Base-by-base conservation (phyloP, 2,329 filamentous ascomycete species). In the Alternaria dauci region DNA sequence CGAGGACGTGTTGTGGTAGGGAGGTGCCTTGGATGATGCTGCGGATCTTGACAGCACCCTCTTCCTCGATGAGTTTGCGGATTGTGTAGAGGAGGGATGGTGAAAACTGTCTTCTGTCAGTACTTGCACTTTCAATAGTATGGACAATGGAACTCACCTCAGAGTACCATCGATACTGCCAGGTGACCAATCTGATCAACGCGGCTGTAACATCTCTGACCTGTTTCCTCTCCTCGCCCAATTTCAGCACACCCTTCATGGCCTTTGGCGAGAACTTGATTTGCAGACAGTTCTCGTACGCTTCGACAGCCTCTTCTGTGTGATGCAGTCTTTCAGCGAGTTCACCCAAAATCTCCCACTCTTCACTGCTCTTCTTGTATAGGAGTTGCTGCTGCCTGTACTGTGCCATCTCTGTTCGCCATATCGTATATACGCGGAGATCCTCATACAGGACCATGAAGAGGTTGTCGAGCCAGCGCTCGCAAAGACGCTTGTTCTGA, bases 361-460 rank as follows among this genome's bases (percentile, higher is more conserved):
- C 95, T 69, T 97, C 93, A 2, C 94, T 91, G 1, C 91, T 95
- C 81, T 98, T 99, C 81, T 95, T 95, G 83, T 98, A 99, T 68
- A 96, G 90, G 79, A 97, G 89, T 63, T 94, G 91, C 78, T 98
- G 94, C 55, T 94, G 92, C 23, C 92, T 90, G 76, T 94, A 97
- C 77, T 98, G 94, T 0, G 93, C 92, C 88, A 98, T 95, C 78
- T 99, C 95, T 0, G 95, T 98, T 58, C 95, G 90, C 95, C 95
- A 99, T 78, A 99, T 99, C 12, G 95, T 99, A 83, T 99, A 99
- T 46, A 99, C 94, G 51, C 95, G 92, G 18, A 99, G 86, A 74
- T 99, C 95, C 79, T 99, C 95, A 78, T 99, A 99, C 3, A 99
- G 86, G 0, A 98, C 95, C 95, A 99, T 99, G 82, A 99, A 99